These are phyloP conservation scores for Actinomucor elegans DNA, from an alignment of 371 early-diverging fungal genomes.

Conservation along the genomic window DNA sequence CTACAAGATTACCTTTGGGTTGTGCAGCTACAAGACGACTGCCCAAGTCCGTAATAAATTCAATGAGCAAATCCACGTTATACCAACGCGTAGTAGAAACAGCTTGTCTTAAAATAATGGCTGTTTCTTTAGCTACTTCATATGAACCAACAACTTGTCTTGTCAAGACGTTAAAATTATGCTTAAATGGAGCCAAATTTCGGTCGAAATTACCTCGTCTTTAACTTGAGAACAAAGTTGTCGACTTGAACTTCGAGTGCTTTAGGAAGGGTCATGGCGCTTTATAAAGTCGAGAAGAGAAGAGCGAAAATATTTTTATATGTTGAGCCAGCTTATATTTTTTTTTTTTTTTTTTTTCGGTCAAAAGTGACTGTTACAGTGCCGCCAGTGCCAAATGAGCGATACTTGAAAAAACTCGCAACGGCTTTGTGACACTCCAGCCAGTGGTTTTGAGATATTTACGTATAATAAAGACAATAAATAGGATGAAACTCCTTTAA, in stretches of 20 bases:
- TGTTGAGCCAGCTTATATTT: background rate
- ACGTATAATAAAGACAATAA: too few species aligned
- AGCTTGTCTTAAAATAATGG: constrained; percentile 75
- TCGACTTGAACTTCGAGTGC: constrained; percentile 49
- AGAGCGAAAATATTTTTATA: background rate
- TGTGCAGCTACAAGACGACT: constrained; percentile 72
- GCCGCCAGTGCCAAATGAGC: too few species aligned
- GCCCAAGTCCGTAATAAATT: constrained; percentile 69
- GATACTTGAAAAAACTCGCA: too few species aligned
- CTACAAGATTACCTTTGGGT: constrained; percentile 61
- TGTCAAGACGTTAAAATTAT: background rate
- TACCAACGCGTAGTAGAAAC: constrained; percentile 77
- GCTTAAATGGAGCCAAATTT: background rate
- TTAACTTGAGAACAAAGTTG: constrained; percentile 51
- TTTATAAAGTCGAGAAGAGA: background rate
- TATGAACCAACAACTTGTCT: constrained; percentile 80
- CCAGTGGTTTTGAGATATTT: too few species aligned
- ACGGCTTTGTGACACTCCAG: too few species aligned
- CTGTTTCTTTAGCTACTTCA: constrained; percentile 78
- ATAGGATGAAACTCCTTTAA: too few species aligned
- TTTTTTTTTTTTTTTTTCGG: too few species aligned
- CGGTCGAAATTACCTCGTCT: constrained; percentile 46
- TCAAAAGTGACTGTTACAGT: too few species aligned
- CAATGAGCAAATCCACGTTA: constrained; percentile 59
- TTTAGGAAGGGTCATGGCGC: constrained; percentile 25